These are phyloP conservation scores for Stagonosporopsis rhizophila DNA, from an alignment of 2,329 filamentous ascomycete genomes.

Conservation along the genomic window DNA sequence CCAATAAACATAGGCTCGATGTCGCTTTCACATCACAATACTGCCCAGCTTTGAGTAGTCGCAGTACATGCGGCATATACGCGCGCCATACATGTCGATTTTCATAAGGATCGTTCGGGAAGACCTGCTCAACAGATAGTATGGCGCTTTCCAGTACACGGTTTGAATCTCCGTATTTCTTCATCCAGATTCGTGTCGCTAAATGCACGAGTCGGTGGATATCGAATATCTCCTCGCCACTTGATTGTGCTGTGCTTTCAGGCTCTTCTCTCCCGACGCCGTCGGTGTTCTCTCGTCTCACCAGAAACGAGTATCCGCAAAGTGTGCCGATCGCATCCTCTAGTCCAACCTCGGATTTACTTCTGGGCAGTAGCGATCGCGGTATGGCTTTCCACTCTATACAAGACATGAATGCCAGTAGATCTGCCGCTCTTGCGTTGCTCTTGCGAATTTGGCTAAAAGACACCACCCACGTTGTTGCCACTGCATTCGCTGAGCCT, in stretches of 20 bases:
- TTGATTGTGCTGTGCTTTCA: too few relatives aligned
- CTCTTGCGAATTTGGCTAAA: slow-evolving; percentile 46
- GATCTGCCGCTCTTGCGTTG: slow-evolving; percentile 42
- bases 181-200: slow-evolving; percentile 15
- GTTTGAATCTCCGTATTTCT: not conserved
- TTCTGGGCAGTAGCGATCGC: slow-evolving; percentile 19
- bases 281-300: slow-evolving; percentile 6
- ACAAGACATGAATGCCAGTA: slow-evolving; percentile 46
- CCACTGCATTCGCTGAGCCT: slow-evolving; percentile 48
- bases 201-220: slow-evolving; percentile 17
- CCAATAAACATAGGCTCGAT: not conserved
- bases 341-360: slow-evolving; percentile 17
- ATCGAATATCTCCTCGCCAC: slow-evolving; percentile 6
- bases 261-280: not conserved
- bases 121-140: not conserved
- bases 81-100: not conserved
- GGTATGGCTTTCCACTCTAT: slow-evolving; percentile 29
- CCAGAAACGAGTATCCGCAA: slow-evolving; percentile 32
- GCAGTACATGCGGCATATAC: not conserved
- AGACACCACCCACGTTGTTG: slow-evolving; percentile 54
- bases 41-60: not conserved
- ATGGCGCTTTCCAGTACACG: not conserved
- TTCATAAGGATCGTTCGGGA: not conserved
- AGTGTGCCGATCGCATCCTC: slow-evolving; percentile 33
- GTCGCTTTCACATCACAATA: not conserved